phyloP scores from a whole-genome alignment of 805 yeast species.

The Kuraishia piskuri region DNA sequence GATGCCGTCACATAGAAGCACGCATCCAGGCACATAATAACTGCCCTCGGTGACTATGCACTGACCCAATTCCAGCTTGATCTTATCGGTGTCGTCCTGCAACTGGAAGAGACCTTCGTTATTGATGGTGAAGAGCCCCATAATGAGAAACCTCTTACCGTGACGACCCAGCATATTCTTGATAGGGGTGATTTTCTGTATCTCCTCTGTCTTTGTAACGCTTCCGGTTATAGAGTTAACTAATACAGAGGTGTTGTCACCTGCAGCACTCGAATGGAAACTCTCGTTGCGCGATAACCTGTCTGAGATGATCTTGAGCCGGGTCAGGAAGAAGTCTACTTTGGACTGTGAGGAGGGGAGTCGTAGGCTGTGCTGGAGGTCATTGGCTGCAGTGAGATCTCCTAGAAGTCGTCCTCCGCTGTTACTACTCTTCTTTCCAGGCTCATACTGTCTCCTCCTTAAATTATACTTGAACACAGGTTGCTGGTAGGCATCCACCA shows the following conservation, averaged over 20 bases:
- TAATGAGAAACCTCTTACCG: conserved; percentile 63
- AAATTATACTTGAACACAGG: conserved; percentile 58
- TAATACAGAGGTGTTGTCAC: conserved; percentile 23
- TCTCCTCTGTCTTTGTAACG: conserved; percentile 7
- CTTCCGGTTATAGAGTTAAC: conserved; percentile 32
- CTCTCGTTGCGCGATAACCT: conserved; percentile 67
- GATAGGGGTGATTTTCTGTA: conserved; percentile 50
- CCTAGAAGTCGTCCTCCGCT: background rate
- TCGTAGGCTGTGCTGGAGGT: background rate
- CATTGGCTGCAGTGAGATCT: background rate
- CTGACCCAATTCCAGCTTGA: conserved; percentile 58
- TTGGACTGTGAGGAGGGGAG: conserved; percentile 13
- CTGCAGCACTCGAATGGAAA: conserved; percentile 42
- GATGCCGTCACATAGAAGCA: conserved; percentile 77
- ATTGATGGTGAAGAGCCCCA: conserved; percentile 65
- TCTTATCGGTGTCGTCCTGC: conserved; percentile 74
- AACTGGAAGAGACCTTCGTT: conserved; percentile 62
- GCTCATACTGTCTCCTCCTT: conserved; percentile 51
- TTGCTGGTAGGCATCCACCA: conserved; percentile 56
- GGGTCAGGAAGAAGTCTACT: conserved; percentile 35
- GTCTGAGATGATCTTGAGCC: conserved; percentile 61
- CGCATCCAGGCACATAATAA: conserved; percentile 68
- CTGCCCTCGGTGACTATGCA: conserved; percentile 55
- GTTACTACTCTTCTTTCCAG: conserved; percentile 10
- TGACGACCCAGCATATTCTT: conserved; percentile 84